phyloP scores from a whole-genome alignment of 2,329 filamentous ascomycete species.

The Aspergillus sp. region DNA sequence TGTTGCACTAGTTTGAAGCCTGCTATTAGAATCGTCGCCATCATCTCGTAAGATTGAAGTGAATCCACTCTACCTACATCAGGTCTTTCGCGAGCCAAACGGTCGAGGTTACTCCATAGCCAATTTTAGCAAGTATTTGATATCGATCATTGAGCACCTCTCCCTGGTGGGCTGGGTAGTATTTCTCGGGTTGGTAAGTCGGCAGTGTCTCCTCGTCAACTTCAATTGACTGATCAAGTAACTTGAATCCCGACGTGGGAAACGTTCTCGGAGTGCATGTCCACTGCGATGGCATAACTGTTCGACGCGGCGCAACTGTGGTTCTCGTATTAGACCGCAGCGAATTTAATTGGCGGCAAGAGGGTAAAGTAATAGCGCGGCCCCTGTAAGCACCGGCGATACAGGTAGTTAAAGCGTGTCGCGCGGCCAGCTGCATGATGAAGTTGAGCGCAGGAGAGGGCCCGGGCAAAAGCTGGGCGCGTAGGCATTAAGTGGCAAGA shows the following conservation, averaged over 20 bases:
- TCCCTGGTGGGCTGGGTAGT: conserved; percentile 18
- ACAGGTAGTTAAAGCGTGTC: conserved; percentile 2
- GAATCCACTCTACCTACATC: conserved; percentile 11
- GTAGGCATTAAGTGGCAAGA: neutral
- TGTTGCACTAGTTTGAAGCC: conserved; percentile 10
- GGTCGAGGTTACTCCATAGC: conserved; percentile 25
- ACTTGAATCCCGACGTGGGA: conserved; percentile 8
- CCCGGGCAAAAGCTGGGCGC: neutral
- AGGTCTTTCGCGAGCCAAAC: conserved; percentile 25
- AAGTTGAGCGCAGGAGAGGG: conserved; percentile 2
- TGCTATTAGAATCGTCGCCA: neutral
- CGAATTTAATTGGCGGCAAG: conserved; percentile 3
- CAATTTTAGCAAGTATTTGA: conserved; percentile 23
- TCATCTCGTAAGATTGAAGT: neutral
- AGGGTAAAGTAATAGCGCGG: conserved; percentile 3
- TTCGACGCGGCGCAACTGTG: conserved; percentile 9
- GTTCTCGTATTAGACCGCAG: conserved; percentile 6
- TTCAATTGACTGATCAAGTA: conserved; percentile 10
- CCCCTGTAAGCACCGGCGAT: conserved; percentile 3
- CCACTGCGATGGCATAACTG: conserved; percentile 12
- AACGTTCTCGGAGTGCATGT: conserved; percentile 3
- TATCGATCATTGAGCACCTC: conserved; percentile 21
- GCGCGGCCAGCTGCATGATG: conserved; percentile 5
- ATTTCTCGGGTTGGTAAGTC: conserved; percentile 14
- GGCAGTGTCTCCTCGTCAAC: conserved; percentile 23